Percentiles rank a stretch among this genome's conserved stretches.
These are phyloP conservation scores for Rosa persica DNA, from an alignment of 306 rosid species.

Conservation along the genomic window DNA sequence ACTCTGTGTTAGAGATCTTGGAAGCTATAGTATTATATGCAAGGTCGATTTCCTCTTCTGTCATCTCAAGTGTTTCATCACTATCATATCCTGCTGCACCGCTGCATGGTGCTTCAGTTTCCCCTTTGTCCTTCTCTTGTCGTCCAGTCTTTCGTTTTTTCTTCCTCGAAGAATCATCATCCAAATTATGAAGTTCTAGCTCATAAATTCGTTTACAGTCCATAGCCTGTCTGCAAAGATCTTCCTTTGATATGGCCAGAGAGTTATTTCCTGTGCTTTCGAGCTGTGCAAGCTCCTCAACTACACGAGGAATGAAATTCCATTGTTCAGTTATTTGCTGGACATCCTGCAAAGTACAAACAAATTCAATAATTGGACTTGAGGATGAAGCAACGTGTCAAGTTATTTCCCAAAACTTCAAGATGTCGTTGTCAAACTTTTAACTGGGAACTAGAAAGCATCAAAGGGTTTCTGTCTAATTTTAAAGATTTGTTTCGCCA, in stretches of 20 bases:
- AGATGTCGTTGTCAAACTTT: neutral
- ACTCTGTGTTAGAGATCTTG: constrained; percentile 29
- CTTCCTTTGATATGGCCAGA: constrained; percentile 52
- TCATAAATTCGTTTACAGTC: constrained; percentile 70
- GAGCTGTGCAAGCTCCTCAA: constrained; percentile 69
- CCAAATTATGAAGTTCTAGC: constrained; percentile 46
- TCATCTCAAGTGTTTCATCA: constrained; percentile 89
- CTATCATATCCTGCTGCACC: constrained; percentile 58
- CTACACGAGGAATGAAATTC: constrained; percentile 75
- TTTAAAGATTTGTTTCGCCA: neutral
- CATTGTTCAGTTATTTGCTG: constrained; percentile 61
- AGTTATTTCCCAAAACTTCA: neutral
- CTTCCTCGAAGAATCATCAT: constrained; percentile 26
- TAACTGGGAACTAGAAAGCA: neutral
- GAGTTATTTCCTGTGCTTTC: constrained; percentile 30
- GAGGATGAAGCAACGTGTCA: neutral
- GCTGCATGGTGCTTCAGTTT: constrained; percentile 24
- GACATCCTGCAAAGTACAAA: constrained; percentile 51
- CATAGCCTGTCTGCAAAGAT: constrained; percentile 56
- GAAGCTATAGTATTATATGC: constrained; percentile 58
- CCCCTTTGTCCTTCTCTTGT: constrained; percentile 25
- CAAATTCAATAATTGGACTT: neutral
- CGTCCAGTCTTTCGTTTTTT: constrained; percentile 31
- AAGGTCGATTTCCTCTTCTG: constrained; percentile 76
- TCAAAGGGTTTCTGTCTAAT: neutral